Evolutionary conservation across 768 basidiomycete species (phyloP).

Genomic region (Agaricus bisporus): DNA sequence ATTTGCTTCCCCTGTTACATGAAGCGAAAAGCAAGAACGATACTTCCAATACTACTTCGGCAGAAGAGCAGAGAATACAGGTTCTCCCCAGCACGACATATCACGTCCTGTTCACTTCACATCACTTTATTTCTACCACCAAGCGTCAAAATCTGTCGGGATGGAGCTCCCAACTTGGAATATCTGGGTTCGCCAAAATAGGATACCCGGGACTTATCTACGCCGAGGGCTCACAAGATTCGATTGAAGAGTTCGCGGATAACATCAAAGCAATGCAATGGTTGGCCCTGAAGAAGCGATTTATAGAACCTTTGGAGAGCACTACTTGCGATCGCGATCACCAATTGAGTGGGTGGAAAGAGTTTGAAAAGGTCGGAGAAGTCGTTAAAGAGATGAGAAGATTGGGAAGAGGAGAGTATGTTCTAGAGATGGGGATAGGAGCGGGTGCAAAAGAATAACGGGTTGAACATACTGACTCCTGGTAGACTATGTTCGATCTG

Average conservation of each 20-base stretch:
- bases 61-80: neutral
- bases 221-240: constrained; percentile 45
- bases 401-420: constrained; percentile 46
- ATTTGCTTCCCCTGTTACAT: constrained; percentile 54
- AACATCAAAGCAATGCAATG: constrained; percentile 76
- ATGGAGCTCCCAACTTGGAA: constrained; percentile 47
- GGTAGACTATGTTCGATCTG: no score
- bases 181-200: constrained; percentile 67
- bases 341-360: constrained; percentile 37
- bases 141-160: constrained; percentile 53
- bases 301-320: constrained; percentile 41
- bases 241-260: constrained; percentile 56
- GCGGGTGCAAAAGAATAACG: neutral
- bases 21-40: constrained; percentile 19
- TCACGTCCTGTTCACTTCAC: constrained; percentile 67
- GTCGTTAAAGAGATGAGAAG: constrained; percentile 62
- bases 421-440: constrained; percentile 65
- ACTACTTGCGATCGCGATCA: neutral
- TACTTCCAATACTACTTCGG: neutral
- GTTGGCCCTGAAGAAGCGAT: constrained; percentile 62
- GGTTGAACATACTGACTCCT: neutral
- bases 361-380: constrained; percentile 65
- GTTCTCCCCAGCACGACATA: constrained; percentile 18
- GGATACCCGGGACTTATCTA: constrained; percentile 77
- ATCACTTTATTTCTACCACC: constrained; percentile 61